Conservation (phyloP, 805 yeast genomes). For the Wickerhamomyces xylosicus region DNA sequence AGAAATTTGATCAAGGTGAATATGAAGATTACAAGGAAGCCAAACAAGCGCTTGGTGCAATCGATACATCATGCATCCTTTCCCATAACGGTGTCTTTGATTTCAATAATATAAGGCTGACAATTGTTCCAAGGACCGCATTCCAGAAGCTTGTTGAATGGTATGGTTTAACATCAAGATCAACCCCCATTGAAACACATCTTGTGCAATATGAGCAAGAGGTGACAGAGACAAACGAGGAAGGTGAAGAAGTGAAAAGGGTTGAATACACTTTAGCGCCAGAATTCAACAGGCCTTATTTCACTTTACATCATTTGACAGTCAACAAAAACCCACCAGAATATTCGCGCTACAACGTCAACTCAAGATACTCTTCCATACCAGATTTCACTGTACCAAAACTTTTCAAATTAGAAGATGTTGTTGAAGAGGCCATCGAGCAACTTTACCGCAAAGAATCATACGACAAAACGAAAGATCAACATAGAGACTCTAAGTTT, state of each 20-base stretch:
- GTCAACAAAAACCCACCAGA: conserved; percentile 2
- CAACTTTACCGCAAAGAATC: conserved; percentile 10
- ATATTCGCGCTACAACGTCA: conserved; percentile 1
- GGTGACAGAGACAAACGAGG: neutral
- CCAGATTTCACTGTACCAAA: conserved; percentile 25
- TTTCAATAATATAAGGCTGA: conserved; percentile 18
- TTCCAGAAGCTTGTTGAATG: conserved; percentile 36
- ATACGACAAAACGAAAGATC: conserved; percentile 1
- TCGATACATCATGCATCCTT: conserved; percentile 35
- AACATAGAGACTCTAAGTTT: conserved; percentile 5
- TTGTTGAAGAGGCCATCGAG: conserved; percentile 10
- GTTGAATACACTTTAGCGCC: conserved; percentile 20
- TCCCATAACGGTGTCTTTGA: conserved; percentile 35
- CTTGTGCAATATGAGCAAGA: conserved; percentile 17
- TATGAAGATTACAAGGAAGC: conserved; percentile 5
- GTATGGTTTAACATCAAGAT: conserved; percentile 39
- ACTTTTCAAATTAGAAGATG: conserved; percentile 16
- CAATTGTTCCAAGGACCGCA: conserved; percentile 31
- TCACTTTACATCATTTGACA: conserved; percentile 25
- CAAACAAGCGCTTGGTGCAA: conserved; percentile 19
- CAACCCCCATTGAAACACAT: conserved; percentile 27
- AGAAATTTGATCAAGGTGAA: conserved; percentile 4
- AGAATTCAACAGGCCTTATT: conserved; percentile 25
- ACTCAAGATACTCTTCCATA: conserved; percentile 13
- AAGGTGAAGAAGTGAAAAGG: neutral